Evolutionary conservation across 495 filamentous ascomycete genomes (phyloP).

Genomic region (Ramalina intermedia): DNA sequence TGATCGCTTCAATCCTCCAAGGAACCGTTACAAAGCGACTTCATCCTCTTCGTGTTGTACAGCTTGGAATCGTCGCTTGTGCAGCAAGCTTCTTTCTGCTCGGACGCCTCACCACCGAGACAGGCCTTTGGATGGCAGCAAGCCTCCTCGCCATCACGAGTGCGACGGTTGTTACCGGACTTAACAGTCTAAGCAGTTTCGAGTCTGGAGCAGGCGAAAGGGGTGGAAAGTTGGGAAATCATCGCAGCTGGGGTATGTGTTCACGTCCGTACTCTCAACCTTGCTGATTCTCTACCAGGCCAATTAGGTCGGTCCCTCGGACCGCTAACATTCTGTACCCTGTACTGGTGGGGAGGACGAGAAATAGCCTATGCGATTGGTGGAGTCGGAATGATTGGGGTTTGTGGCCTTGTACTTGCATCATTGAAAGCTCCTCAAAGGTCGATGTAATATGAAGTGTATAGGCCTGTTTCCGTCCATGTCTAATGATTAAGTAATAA

Average conservation of each 20-base stretch:
- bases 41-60: conserved; percentile 62
- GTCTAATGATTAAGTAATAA: no score
- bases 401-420: conserved; percentile 55
- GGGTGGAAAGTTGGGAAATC: conserved; percentile 70
- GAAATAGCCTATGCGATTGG: conserved; percentile 73
- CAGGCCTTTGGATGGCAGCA: conserved; percentile 64
- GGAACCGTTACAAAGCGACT: conserved; percentile 70
- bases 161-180: conserved; percentile 83
- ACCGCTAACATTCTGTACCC: conserved; percentile 78
- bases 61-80: conserved; percentile 64
- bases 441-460: background rate
- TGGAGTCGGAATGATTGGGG: conserved; percentile 60
- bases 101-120: conserved; percentile 45
- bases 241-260: conserved; percentile 57
- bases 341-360: conserved; percentile 98
- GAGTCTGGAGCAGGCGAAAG: conserved; percentile 69
- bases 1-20: conserved; percentile 84
- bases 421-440: conserved; percentile 37
- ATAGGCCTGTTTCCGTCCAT: no score
- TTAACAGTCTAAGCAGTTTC: conserved; percentile 84
- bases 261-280: background rate
- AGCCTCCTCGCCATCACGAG: conserved; percentile 73
- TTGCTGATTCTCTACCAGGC: conserved; percentile 26
- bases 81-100: conserved; percentile 69
- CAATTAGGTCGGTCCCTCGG: conserved; percentile 79